Conservation (phyloP, 139 green algal genomes). For the Chlorella vulgaris region DNA sequence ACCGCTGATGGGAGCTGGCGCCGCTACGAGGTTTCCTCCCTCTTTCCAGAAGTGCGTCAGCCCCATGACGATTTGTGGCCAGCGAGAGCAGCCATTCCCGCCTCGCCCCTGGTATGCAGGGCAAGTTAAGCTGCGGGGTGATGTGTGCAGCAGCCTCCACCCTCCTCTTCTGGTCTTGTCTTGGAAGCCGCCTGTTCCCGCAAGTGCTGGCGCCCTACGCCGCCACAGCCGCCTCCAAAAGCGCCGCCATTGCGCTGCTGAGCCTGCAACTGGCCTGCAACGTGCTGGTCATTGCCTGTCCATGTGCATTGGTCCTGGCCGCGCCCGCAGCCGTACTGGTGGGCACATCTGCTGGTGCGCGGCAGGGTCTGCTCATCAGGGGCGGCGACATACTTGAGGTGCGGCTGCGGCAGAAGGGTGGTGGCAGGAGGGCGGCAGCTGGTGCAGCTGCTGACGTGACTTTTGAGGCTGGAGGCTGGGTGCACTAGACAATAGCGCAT, state of each 20-base stretch:
- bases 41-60: too few species aligned
- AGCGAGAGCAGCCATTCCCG: too few species aligned
- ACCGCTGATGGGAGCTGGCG: too few species aligned
- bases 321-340: conserved; percentile 98
- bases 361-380: conserved; percentile 78
- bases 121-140: conserved; percentile 81
- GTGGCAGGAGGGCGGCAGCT: not conserved
- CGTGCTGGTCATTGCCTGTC: conserved; percentile 97
- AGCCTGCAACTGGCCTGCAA: conserved; percentile 86
- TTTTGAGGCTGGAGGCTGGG: not conserved
- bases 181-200: conserved; percentile 74
- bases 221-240: conserved; percentile 4
- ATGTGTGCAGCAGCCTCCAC: conserved; percentile 79
- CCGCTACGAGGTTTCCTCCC: too few species aligned
- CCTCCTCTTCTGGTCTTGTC: conserved; percentile 78
- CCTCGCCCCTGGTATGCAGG: too few species aligned
- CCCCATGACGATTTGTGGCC: too few species aligned
- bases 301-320: conserved; percentile 92
- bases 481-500: too few species aligned
- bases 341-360: conserved; percentile 61
- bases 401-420: too few species aligned
- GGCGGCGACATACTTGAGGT: conserved; percentile 32
- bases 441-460: not conserved
- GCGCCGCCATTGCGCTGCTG: conserved; percentile 66
- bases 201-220: conserved; percentile 51